These are phyloP conservation scores for Conoideocrella luteorostrata DNA, from an alignment of 2,329 filamentous ascomycete species.

Conservation along the genomic window DNA sequence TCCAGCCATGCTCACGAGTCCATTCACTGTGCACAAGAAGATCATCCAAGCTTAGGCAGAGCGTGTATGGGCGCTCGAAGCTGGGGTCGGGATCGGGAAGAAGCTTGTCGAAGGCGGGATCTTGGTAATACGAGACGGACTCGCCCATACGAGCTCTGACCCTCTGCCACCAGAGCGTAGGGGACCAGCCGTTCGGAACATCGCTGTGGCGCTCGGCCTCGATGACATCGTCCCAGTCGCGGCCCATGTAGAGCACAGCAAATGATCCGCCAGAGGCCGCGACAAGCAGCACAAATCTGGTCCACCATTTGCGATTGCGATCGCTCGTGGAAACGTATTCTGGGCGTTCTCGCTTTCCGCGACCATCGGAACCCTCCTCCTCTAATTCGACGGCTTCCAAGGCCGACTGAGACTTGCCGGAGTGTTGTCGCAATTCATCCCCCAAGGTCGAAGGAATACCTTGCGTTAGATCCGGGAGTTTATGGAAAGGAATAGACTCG, in stretches of 20 bases:
- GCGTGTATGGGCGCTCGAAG: constrained; percentile 80
- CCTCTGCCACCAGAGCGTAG: constrained; percentile 72
- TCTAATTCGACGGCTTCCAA: constrained; percentile 32
- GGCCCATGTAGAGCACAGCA: constrained; percentile 68
- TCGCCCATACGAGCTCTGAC: constrained; percentile 67
- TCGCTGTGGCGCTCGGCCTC: constrained; percentile 65
- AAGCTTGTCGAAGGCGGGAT: constrained; percentile 90
- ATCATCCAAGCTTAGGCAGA: constrained; percentile 89
- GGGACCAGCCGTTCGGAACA: constrained; percentile 72
- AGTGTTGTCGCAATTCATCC: constrained; percentile 56
- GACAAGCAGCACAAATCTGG: constrained; percentile 65
- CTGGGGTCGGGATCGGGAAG: constrained; percentile 75
- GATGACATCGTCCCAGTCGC: constrained; percentile 79
- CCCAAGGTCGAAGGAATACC: constrained; percentile 89
- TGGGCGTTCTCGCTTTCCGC: constrained; percentile 45
- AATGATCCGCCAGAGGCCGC: constrained; percentile 50
- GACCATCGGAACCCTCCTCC: constrained; percentile 22
- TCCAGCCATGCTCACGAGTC: constrained; percentile 90
- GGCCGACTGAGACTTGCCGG: constrained; percentile 24
- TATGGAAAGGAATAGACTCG: constrained; percentile 49
- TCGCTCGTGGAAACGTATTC: constrained; percentile 90
- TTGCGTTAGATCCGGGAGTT: constrained; percentile 85
- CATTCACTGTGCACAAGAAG: constrained; percentile 92
- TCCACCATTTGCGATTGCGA: constrained; percentile 67
- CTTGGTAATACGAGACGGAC: constrained; percentile 86